phyloP scores from a whole-genome alignment of 441 rosid genomes.

The Dalechampia spathulata region DNA sequence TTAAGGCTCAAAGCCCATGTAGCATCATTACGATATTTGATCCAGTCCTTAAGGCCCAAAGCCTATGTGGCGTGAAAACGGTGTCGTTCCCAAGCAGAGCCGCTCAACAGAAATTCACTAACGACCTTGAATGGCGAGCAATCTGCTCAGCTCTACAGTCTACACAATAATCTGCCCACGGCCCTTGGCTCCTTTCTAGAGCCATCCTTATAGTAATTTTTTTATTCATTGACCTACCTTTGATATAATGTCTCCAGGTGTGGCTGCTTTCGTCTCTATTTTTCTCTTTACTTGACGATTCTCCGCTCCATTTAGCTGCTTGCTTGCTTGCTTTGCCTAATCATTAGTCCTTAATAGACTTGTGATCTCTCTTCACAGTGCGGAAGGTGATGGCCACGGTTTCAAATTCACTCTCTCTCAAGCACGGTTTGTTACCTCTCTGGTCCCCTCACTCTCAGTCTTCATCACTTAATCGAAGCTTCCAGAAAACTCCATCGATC shows the following conservation, averaged over 20 bases:
- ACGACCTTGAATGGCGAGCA: no score
- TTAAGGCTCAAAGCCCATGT: no score
- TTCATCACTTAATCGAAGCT: slow-evolving; percentile 39
- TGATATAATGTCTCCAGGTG: slow-evolving; percentile 44
- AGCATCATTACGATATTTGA: no score
- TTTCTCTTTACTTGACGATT: no score
- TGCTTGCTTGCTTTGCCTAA: slow-evolving; percentile 1
- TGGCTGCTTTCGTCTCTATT: slow-evolving; percentile 11
- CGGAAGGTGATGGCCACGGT: slow-evolving; percentile 52
- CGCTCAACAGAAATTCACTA: no score
- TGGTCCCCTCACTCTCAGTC: slow-evolving; percentile 40
- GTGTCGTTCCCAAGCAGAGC: no score
- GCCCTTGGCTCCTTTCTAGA: slow-evolving; percentile 20
- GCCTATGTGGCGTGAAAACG: no score
- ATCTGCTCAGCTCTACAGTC: no score
- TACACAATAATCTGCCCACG: no score
- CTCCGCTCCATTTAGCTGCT: no score
- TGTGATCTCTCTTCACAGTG: slow-evolving; percentile 27
- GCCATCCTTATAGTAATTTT: slow-evolving; percentile 21
- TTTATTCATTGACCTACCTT: no score
- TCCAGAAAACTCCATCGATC: slow-evolving; percentile 27
- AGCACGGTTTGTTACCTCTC: slow-evolving; percentile 48
- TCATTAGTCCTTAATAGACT: slow-evolving; percentile 4
- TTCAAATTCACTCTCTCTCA: slow-evolving; percentile 40
- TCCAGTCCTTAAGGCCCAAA: no score